A percentile compares a stretch with the other conserved stretches of the same genome.
phyloP scores from a whole-genome alignment of 768 basidiomycete species.

The Roridomyces roridus region DNA sequence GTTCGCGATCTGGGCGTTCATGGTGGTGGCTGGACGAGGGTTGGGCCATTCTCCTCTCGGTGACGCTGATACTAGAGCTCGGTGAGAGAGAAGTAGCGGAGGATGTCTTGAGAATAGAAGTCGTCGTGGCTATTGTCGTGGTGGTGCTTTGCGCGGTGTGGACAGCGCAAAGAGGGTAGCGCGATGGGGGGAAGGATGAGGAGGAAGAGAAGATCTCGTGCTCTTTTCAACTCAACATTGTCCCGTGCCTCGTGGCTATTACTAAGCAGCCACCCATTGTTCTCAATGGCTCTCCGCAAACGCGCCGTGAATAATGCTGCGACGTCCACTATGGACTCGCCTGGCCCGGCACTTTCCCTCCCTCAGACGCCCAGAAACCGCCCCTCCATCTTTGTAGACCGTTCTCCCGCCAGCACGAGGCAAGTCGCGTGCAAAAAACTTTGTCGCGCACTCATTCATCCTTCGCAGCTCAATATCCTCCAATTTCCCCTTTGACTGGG shows the following conservation, averaged over 20 bases:
- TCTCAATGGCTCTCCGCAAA: slow-evolving; percentile 16
- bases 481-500: slow-evolving; percentile 86
- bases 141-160: too few relatives aligned
- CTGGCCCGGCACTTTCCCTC: slow-evolving; percentile 43
- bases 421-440: too few relatives aligned
- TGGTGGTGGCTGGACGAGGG: slow-evolving; percentile 83
- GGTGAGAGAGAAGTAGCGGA: slow-evolving; percentile 83
- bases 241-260: not conserved
- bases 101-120: slow-evolving; percentile 68
- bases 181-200: slow-evolving; percentile 27
- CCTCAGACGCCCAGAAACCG: slow-evolving; percentile 53
- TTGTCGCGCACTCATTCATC: too few relatives aligned
- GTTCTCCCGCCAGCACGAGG: slow-evolving; percentile 69
- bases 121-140: slow-evolving; percentile 50
- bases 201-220: slow-evolving; percentile 18
- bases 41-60: slow-evolving; percentile 73
- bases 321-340: slow-evolving; percentile 6
- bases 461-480: slow-evolving; percentile 63
- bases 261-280: not conserved
- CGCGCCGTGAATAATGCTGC: slow-evolving; percentile 18
- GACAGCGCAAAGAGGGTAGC: slow-evolving; percentile 18
- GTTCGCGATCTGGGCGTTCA: slow-evolving; percentile 50
- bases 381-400: slow-evolving; percentile 57
- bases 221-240: not conserved
- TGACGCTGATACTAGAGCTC: slow-evolving; percentile 59